Conservation (phyloP, 371 early-diverging fungal species). For the Mortierella sp. region DNA sequence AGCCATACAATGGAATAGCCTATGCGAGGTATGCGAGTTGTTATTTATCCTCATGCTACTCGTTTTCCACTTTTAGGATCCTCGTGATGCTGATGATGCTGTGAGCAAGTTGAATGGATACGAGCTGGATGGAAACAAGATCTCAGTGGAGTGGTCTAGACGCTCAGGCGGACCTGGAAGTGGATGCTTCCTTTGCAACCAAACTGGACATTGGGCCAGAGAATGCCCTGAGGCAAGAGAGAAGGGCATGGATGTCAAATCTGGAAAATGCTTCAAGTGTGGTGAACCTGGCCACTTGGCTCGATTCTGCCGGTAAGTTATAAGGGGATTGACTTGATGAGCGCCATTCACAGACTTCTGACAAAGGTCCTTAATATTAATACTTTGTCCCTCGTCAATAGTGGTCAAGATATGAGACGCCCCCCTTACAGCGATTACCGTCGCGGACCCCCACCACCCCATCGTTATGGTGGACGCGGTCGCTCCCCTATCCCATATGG, state of each 20-base stretch:
- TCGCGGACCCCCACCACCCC: slow-evolving; percentile 58
- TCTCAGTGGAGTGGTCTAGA: slow-evolving; percentile 64
- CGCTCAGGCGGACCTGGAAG: slow-evolving; percentile 63
- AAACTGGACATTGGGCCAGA: slow-evolving; percentile 66
- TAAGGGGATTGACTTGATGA: not conserved
- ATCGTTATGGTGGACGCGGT: slow-evolving; percentile 54
- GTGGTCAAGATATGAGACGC: slow-evolving; percentile 28
- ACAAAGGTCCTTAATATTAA: not conserved
- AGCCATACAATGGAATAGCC: not conserved
- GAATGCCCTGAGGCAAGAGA: slow-evolving; percentile 68
- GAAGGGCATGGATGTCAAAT: slow-evolving; percentile 66
- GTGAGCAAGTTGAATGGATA: slow-evolving; percentile 62
- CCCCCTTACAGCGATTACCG: slow-evolving; percentile 53
- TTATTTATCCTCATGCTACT: not conserved
- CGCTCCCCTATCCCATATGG: slow-evolving; percentile 56
- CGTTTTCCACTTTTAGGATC: slow-evolving; percentile 41
- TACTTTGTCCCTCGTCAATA: not conserved
- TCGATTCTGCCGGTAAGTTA: slow-evolving; percentile 60
- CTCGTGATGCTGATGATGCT: slow-evolving; percentile 65
- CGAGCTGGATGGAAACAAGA: slow-evolving; percentile 57
- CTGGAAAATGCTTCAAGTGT: slow-evolving; percentile 67
- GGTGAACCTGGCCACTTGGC: slow-evolving; percentile 66
- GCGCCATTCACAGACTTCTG: not conserved
- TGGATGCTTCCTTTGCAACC: slow-evolving; percentile 66
- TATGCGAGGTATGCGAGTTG: not conserved